Evolutionary conservation across 2,329 filamentous ascomycete genomes (phyloP), one percentile per base, ranked within the genome.

Genomic region (Alternaria consortialis): DNA sequence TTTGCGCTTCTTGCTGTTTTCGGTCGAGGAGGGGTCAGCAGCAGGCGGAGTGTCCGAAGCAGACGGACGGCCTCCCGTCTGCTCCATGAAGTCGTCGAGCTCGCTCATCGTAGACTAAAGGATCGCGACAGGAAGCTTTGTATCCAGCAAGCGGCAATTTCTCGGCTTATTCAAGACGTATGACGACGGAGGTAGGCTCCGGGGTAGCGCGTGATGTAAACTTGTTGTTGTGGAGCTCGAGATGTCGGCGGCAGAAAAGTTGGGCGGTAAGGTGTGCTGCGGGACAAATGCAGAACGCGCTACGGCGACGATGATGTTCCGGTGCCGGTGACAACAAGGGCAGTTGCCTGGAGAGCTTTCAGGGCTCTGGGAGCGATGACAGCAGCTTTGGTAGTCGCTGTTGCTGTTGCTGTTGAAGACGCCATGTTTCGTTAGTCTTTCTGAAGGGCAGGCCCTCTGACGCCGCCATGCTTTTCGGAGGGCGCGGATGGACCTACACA

Each of bases 401-500:
- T 23, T 23, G 37, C 37, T 40, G 67, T 65, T 60, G 37, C 37
- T 40, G 67, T 65, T 60, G 60, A 56, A 66, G 63, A 69, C 60
- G 57, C 54, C 60, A 65, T 64, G 65, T 58, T 63, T 69, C 63
- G 72, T 74, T 69, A 73, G 72, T 74, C 64, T 71, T 66, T 66
- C 70, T 65, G 67, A 68, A 72, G 72, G 69, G 68, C 67, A 67
- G 64, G 73, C 69, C 67, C 66, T 71, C 64, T 59, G 66, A 62
- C 64, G 61, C 62, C 63, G 72, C 72, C 67, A 70, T 74, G 52
- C 67, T 71, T 44, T 53, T 55, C 53, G 42, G 68, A 67, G 72
- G 68, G 71, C 64, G 67, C 65, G 68, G 67, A 66, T 64, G 52
- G 61, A 75, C 69, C 69, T 74, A 74, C 72, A 70, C 69, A 70